Evolutionary conservation across 2,329 filamentous ascomycete species (phyloP), one percentile per base, ranked within the genome.

Genomic region (Fusarium brachygibbosum): DNA sequence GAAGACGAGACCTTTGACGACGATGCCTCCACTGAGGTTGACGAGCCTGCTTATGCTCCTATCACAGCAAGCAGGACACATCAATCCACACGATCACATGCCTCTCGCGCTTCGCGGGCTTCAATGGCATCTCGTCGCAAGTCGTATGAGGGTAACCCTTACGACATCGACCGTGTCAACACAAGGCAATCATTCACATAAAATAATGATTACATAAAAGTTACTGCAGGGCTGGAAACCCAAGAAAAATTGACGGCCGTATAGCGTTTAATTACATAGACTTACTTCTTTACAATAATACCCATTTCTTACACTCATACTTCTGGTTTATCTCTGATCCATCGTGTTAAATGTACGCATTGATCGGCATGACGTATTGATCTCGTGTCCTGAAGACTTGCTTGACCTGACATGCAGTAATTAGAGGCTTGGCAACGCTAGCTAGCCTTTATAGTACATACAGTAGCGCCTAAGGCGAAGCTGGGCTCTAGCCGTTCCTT

Each of bases 121-220:
- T 65, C 61, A n/a, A 28, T 50, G 14, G 60, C 55, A 0, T 69
- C 66, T 8, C 67, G 62, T n/a, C 67, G 67, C 38, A 64, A 29
- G 38, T 69, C 67, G 4, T 69, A 69, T 14, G 67, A 69, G 4
- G 67, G 67, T 4, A 69, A 69, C 38, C 67, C 67, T 13, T 69
- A 69, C 37, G 63, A 69, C 11, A 69, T 69, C 21, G 67, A 69
- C n/a, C 41, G 67, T 5, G 67, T 69, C 53, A 69, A 69, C 40
- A 69, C 67, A 23, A 68, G 51, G 31, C 66, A 68, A 16, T 69
- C 67, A 25, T 69, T 69, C 40, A 68, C 66, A 42, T 69, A 40
- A 60, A 35, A 48, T 9, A 19, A 48, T 51, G 13, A 34, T 50
- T 11, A 21, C 10, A 31, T 40, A 68, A 66, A 66, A 69, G 35